Evolutionary conservation across 306 rosid genomes (phyloP), one percentile per base, ranked within the genome.

Genomic region (Vigna radiata): DNA sequence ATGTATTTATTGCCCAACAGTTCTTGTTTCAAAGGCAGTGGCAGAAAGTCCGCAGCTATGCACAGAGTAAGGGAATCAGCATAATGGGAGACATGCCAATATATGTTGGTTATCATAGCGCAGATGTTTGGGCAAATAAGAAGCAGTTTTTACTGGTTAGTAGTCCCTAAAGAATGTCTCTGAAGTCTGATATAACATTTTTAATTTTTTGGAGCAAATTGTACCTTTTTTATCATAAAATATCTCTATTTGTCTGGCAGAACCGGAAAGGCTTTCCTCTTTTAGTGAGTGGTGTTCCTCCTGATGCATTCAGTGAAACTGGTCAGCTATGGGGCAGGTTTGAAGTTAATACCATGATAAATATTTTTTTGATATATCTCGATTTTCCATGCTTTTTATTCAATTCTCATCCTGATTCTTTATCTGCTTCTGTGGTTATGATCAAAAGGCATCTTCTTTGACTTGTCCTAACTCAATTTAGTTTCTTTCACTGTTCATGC

Each of bases 81-180:
- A 92, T 94, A 70, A 90, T 94, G 96, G 98, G 98, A 69, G 98
- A 94, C 90, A 94, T 94, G 97, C 98, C 98, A 77, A 94, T 94
- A 59, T 94, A 94, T 85, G 98, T 94, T 54, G 97, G 97, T 76
- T 92, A 94, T 85, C 98, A 94, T 81, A 94, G 96, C 85, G 98
- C 98, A 78, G 98, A 94, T 87, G 98, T 92, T 78, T 94, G 98
- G 97, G 98, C 97, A 80, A 92, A 94, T 86, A 90, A 85, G 86
- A 92, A 87, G 77, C 95, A 90, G 16, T 94, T 94, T 87, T 69
- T 65, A 70, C 92, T 92, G 89, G 98, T 94, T 69, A 82, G 91
- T 85, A 11, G 5, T 80, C 77, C 55, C 36, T 63, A 23, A 71
- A 63, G 67, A 81, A 73, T 72, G 68, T 58, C 55, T 60, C 70